Base-by-base conservation (phyloP, 371 early-diverging fungal genomes). In the Coemansia sp. region DNA sequence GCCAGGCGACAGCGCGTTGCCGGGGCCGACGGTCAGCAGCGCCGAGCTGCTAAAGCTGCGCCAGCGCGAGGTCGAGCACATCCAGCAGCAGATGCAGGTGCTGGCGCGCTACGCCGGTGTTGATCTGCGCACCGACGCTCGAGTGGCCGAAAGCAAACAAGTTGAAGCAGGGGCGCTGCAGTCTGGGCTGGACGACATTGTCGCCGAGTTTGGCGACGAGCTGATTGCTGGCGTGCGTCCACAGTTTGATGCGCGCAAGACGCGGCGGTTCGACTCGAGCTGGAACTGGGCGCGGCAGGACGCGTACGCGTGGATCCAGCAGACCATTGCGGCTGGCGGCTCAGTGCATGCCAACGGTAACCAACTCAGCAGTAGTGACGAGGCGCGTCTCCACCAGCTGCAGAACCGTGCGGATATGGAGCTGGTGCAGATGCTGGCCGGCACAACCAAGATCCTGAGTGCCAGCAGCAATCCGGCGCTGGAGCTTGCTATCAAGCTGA, bases 231-330 rank as follows among this genome's bases (percentile, higher is more conserved):
- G 96, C 36, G 91, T 95, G 76, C 85, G 83, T 60, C 95, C 95
- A 26, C 69, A 83, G 9, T 96, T 96, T 79, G 86, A 86, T 59
- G 76, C 82, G 39, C 84, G 87, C 61, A 96, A 94, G 84, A 93
- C 90, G 43, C 90, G 96, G 54, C 83, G 80, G 43, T 96, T 93
- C 67, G 94, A 96, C 64, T 95, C 95, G 45, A 88, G 88, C 87
- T 96, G 96, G 96, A 96, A 95, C 82, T 96, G 96, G 96, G 92
- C 89, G 60, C 89, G 93, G 56, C 95, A 95, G 78, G 95, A 95
- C 77, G 93, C 93, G 10, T 67, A 51, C n/a, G 54, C 62, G 39
- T 52, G 57, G 67, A 67, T 67, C 35, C 67, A 67, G 40, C 49
- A 62, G 49, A 47, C 54, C 4, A 13, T 61, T 2, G 26, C 13